Base-by-base conservation (phyloP, 2,329 filamentous ascomycete genomes). In the Xenoacremonium recifei region DNA sequence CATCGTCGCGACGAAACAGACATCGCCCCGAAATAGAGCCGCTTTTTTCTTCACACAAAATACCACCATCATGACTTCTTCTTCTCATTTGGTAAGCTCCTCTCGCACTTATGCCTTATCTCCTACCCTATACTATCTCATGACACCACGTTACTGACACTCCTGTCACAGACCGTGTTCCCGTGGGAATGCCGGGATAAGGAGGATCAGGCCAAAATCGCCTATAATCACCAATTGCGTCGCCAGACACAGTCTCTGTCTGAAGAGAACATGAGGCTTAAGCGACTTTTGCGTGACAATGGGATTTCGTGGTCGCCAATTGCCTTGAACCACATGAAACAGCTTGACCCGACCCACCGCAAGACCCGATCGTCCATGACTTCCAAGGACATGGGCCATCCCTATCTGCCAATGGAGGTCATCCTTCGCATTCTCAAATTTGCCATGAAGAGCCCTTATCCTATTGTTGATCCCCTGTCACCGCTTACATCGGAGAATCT, bases 381-480 rank as follows among this genome's bases (percentile, higher is more conserved):
- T 12, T 53, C 57, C 6, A 50, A 54, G 42, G 58, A 66, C 21
- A 49, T 56, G 21, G 50, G 59, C 34, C 50, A 54, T n/a, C 75
- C 72, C 1, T 63, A 68, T 30, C 63, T 80, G 10, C 77, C 77
- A 1, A 69, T 68, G 20, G 77, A 80, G 57, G 67, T 80, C 33
- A 65, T 77, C 38, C 58, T 80, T 19, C 67, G 68, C 23, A 73
- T 81, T 37, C 64, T 80, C 35, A 68, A 70, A 31, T 76, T 73
- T 51, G 70, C 76, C 20, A 45, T 81, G 57, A 72, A 69, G 19
- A 74, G 72, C 51, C 55, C 65, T 1, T 45, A 65, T 21, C 71
- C 77, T 21, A 77, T 81, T 48, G 64, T 80, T 36, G 76, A 81
- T 44, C 77, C 77, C 3, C 62, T 81, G 32, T 75, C 66, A 36